Evolutionary conservation across 2,329 filamentous ascomycete species (phyloP).

Genomic region (Immersiporthe knoxdaviesiana): DNA sequence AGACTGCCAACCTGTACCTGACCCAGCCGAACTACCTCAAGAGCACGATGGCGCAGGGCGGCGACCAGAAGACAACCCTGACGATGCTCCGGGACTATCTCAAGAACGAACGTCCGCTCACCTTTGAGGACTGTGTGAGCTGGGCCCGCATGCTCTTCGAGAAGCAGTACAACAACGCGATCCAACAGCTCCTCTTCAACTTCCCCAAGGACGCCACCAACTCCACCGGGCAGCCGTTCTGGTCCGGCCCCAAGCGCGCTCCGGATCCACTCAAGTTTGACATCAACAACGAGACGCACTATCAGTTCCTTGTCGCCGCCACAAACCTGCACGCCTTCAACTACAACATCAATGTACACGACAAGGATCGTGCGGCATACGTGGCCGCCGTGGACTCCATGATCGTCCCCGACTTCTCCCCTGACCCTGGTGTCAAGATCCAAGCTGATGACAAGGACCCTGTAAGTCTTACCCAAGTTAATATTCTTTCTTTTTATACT

Average conservation of each 20-base stretch:
- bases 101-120: conserved; percentile 87
- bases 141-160: conserved; percentile 96
- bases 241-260: conserved; percentile 97
- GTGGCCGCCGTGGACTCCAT: conserved; percentile 82
- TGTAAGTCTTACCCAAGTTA: conserved; percentile 47
- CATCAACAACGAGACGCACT: conserved; percentile 79
- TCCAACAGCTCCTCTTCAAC: conserved; percentile 93
- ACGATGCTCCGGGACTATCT: conserved; percentile 90
- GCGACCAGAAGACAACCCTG: conserved; percentile 91
- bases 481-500: background rate
- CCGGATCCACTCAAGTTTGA: conserved; percentile 92
- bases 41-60: conserved; percentile 84
- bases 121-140: conserved; percentile 93
- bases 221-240: conserved; percentile 88
- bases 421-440: conserved; percentile 90
- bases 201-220: conserved; percentile 94
- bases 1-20: conserved; percentile 92
- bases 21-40: conserved; percentile 90
- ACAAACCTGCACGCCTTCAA: conserved; percentile 97
- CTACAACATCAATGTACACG: conserved; percentile 91
- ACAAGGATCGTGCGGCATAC: conserved; percentile 71
- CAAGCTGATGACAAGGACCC: conserved; percentile 95
- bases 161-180: conserved; percentile 95
- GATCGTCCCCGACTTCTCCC: conserved; percentile 93
- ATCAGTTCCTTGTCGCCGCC: conserved; percentile 83